Evolutionary conservation across 1,139 yeast genomes (phyloP), one percentile per base, ranked within the genome.

Genomic region (Pichia sp.): DNA sequence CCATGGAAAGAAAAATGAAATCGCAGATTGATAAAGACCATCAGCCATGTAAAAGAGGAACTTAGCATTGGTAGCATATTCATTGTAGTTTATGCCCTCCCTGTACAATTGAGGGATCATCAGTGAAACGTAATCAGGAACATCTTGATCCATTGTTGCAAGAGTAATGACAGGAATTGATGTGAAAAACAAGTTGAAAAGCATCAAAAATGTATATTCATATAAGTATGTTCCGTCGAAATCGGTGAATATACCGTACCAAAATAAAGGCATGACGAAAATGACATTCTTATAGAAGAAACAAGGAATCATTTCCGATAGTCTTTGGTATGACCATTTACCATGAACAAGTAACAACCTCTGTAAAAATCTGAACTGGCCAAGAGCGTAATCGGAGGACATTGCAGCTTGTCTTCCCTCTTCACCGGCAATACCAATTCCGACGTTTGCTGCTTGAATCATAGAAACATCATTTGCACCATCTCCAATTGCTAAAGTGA

Each of bases 391-490:
- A 67, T 82, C 87, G 1, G 85, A 78, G 1, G 85, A 79, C 86
- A 82, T 82, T 8, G 79, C 86, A 1, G 86, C 86, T 65, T 81
- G 86, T 62, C 86, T 70, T 60, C 87, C 87, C 69, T 82, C 87
- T 68, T 81, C 85, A 58, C 87, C 87, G 4, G 85, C 86, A 62
- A 82, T 82, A 62, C 87, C 87, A 49, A 82, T 80, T 54, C 87
- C 87, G 49, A 82, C 79, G 66, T 82, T 78, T 4, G 87, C 84
- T 8, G 85, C 79, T 67, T 82, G 87, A 60, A 82, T 82, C 87
- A 82, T 82, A 8, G 87, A 84, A 50, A 82, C 87, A 67, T 82
- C 87, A 64, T 82, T 82, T 26, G 87, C 85, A 58, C 87, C 87
- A 68, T 82, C 87, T 43, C 87, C 87, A 62, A 82, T 79, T 0